Evolutionary conservation across 2,329 filamentous ascomycete species (phyloP).

Genomic region (Botryotinia convoluta): DNA sequence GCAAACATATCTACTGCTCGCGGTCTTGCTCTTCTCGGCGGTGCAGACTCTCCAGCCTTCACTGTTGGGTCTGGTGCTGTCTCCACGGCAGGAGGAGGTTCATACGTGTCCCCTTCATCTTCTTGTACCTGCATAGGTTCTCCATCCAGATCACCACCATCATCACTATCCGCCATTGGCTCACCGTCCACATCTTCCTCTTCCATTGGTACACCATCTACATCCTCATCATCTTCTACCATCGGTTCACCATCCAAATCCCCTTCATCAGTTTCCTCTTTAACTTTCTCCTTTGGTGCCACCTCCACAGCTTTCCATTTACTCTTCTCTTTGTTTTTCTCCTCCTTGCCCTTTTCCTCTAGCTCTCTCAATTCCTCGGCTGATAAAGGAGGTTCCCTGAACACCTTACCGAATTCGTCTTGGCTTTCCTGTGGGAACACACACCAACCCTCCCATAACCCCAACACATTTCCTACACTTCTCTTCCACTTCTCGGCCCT

Average conservation of each 20-base stretch:
- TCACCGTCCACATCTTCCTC: slow-evolving; percentile 51
- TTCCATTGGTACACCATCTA: slow-evolving; percentile 44
- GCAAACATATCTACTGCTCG: slow-evolving; percentile 87
- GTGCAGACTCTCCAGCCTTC: slow-evolving; percentile 15
- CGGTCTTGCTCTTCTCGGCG: slow-evolving; percentile 44
- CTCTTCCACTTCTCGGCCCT: slow-evolving; percentile 65
- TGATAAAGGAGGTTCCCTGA: slow-evolving; percentile 66
- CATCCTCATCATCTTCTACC: slow-evolving; percentile 42
- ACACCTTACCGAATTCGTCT: slow-evolving; percentile 65
- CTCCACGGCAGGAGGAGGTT: neutral
- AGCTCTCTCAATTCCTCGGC: slow-evolving; percentile 39
- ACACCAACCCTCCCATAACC: slow-evolving; percentile 65
- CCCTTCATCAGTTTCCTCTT: slow-evolving; percentile 46
- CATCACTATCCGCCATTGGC: slow-evolving; percentile 46
- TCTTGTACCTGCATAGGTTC: slow-evolving; percentile 32
- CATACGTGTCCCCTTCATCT: slow-evolving; percentile 1
- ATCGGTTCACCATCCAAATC: slow-evolving; percentile 45
- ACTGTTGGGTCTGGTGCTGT: neutral
- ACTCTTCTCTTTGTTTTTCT: slow-evolving; percentile 34
- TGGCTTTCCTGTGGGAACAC: slow-evolving; percentile 73
- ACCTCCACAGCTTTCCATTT: slow-evolving; percentile 42
- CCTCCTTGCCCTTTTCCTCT: slow-evolving; percentile 36
- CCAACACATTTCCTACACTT: slow-evolving; percentile 54
- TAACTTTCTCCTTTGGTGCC: slow-evolving; percentile 48
- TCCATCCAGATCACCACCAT: slow-evolving; percentile 42